A percentile compares a stretch with the other conserved stretches of the same genome.
These are phyloP conservation scores for Lactarius tabidus DNA, from an alignment of 768 basidiomycete genomes.

Conservation along the genomic window DNA sequence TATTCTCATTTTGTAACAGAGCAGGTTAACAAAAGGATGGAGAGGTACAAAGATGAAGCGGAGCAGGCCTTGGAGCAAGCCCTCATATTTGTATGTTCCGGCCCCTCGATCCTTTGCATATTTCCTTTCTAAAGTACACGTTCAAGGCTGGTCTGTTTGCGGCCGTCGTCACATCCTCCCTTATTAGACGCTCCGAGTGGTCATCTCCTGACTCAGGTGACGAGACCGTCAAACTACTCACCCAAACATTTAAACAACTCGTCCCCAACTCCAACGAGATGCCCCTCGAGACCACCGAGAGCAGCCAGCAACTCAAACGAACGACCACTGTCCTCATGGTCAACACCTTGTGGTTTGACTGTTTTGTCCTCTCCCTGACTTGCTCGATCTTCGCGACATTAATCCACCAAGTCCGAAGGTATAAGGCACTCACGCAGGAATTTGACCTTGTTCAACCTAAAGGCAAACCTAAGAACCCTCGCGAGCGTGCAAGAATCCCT, in stretches of 20 bases:
- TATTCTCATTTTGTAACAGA: too few species aligned
- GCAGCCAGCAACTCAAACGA: too few species aligned
- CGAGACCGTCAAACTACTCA: too few species aligned
- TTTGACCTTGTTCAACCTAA: too few species aligned
- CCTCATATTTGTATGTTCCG: slow-evolving; percentile 16
- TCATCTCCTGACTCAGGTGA: too few species aligned
- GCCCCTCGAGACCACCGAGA: too few species aligned
- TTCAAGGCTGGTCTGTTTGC: slow-evolving; percentile 21
- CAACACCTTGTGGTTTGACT: slow-evolving; percentile 6
- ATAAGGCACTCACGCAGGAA: neutral
- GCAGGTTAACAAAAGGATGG: too few species aligned
- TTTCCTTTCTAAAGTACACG: neutral
- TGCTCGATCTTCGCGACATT: slow-evolving; percentile 8
- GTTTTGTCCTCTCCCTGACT: slow-evolving; percentile 1
- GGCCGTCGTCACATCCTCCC: slow-evolving; percentile 18
- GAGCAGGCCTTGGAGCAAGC: too few species aligned
- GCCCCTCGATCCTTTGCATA: too few species aligned
- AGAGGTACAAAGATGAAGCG: too few species aligned
- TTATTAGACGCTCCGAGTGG: slow-evolving; percentile 22
- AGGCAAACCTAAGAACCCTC: too few species aligned
- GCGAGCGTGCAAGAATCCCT: neutral
- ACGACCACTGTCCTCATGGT: neutral
- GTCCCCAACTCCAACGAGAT: too few species aligned
- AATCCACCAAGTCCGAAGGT: slow-evolving; percentile 7
- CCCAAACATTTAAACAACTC: neutral